Base-by-base conservation (phyloP, 1,284 basidiomycete genomes). In the Cerioporus squamosus region DNA sequence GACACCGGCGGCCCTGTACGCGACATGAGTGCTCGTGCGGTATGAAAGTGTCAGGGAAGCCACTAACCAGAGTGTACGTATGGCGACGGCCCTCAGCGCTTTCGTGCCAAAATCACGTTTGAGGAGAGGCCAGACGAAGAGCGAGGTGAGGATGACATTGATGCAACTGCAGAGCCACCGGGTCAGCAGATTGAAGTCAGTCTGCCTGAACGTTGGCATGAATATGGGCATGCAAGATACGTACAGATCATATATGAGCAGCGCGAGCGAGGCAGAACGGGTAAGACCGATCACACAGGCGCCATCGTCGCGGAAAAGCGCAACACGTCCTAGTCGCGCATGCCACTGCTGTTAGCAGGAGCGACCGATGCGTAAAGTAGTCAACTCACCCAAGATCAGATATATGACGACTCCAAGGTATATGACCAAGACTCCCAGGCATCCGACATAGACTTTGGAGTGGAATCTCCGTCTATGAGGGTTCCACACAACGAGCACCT, bases 91-190 rank as follows among this genome's bases (percentile, higher is more conserved):
- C 18, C 75, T 66, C 0, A 69, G 70, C 0, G 71, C 61, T 51
- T 73, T 77, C 36, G 70, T 68, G 56, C 6, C 26, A 29, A 76
- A 70, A n/a, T 70, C 66, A 5, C 72, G 70, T 18, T 74, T 70
- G 31, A 75, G 63, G 5, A 85, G 69, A 0, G 83, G 82, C 69
- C 74, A 76, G 17, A 83, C 62, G 68, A 84, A 84, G 15, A 82
- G 73, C 2, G 60, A 61, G 1, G 81, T 82, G 39, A 83, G 70
- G 57, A 78, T 68, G 26, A 79, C 45, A 61, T 77, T 81, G 64
- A 81, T 71, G 60, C 71, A 69, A 2, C 76, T 78, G 55, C 20
- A 43, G 5, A 15, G 1, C 3, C 2, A n/a, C n/a, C 7, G 42
- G 33, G 44, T 55, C n/a, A 44, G n/a, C 33, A 6, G 14, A 8